Conservation (phyloP, 83 land plant species). For the Isoetes engelmannii region DNA sequence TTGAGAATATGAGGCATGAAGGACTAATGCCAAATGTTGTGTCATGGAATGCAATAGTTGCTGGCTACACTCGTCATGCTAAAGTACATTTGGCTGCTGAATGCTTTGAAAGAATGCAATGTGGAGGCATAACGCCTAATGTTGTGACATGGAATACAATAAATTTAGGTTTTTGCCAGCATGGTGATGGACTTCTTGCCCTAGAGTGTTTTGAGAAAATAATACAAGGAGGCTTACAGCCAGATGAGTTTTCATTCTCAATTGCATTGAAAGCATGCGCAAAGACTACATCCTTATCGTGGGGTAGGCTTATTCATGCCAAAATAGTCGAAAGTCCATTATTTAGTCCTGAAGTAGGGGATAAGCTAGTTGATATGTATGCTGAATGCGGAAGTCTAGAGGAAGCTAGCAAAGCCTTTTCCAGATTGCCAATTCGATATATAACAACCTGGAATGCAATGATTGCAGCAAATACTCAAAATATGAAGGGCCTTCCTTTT, state of each 20-base stretch:
- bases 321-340: not conserved
- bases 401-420: too few relatives aligned
- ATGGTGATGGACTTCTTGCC: not conserved
- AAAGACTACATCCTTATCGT: not conserved
- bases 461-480: too few relatives aligned
- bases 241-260: not conserved
- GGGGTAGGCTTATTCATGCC: not conserved
- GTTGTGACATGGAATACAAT: too few relatives aligned
- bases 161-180: not conserved
- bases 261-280: not conserved
- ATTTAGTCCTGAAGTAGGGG: not conserved
- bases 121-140: too few relatives aligned
- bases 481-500: too few relatives aligned
- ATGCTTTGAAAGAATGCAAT: too few relatives aligned
- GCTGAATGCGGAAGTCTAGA: too few relatives aligned
- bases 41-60: conserved; percentile 2
- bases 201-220: conserved; percentile 1
- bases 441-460: too few relatives aligned
- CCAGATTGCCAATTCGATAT: too few relatives aligned
- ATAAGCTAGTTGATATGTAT: too few relatives aligned
- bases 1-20: too few relatives aligned
- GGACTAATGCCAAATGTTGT: not conserved
- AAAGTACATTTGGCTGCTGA: too few relatives aligned
- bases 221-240: not conserved
- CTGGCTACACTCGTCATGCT: not conserved